phyloP scores from a whole-genome alignment of 2,329 filamentous ascomycete species.

The Xylaria sp. region DNA sequence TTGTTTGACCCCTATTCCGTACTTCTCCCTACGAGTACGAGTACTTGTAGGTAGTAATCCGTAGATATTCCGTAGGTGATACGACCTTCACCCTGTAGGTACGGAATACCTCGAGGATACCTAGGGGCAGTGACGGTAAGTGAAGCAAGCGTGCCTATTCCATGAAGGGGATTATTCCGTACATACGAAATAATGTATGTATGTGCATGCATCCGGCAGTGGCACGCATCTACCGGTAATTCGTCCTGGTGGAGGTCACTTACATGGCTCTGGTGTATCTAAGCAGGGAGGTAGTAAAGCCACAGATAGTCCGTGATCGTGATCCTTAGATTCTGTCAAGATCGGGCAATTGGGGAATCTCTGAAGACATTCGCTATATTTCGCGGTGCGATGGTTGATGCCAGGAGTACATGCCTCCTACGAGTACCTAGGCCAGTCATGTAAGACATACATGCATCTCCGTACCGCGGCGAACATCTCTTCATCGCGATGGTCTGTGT shows the following conservation, averaged over 20 bases:
- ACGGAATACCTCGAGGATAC: background rate
- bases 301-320: background rate
- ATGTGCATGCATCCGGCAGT: conserved; percentile 1
- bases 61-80: background rate
- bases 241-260: background rate
- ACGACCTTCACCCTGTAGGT: background rate
- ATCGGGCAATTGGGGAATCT: background rate
- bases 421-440: background rate
- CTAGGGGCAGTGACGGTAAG: background rate
- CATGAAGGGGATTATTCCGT: background rate
- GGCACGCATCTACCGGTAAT: conserved; percentile 1
- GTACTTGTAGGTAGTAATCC: too few relatives aligned
- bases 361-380: background rate
- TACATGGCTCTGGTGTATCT: background rate
- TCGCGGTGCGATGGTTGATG: background rate
- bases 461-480: background rate
- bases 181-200: background rate
- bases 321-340: background rate
- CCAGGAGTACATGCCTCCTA: background rate
- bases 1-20: conserved; percentile 3
- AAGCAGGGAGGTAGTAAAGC: background rate
- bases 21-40: background rate
- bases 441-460: conserved; percentile 1
- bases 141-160: background rate
- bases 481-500: background rate